Base-by-base conservation (phyloP, 2,329 filamentous ascomycete genomes). In the Aspergillus udagawae region DNA sequence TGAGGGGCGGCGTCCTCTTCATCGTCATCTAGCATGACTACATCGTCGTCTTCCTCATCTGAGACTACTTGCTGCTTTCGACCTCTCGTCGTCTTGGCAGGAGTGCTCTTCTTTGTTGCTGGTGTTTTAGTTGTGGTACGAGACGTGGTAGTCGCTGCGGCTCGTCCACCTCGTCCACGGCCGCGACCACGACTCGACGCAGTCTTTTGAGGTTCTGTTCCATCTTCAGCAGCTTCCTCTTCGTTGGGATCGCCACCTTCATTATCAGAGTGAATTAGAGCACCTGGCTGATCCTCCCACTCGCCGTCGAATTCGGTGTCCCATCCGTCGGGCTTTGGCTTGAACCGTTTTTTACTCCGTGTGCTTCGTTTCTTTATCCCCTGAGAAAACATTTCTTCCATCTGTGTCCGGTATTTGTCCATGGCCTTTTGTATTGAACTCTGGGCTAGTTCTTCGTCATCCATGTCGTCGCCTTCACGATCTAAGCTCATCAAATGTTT, bases 231-330 rank as follows among this genome's bases (percentile, higher is more conserved):
- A 17, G 79, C 77, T 32, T 79, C 76, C 38, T 77, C 79, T 38
- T 76, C 76, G n/a, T 69, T 65, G 12, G 69, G 71, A 14, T 78
- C 78, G 17, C 79, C 82, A 21, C 78, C 77, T 59, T 82, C 75
- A 21, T 78, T 71, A n/a, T 82, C 79, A 2, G 78, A 78, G 57
- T 76, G 76, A 48, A 86, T 80, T 4, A 86, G 72, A 1, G 87
- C 90, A 7, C 84, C 87, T 0, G 89, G 85, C 57, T 91, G 86
- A 50, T 94, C 89, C 59, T 88, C 88, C 92, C 93, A 97, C 52
- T 82, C 82, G 0, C 92, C 94, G 51, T 96, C 88, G 27, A 92
- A 78, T 63, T 97, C 93, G n/a, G 86, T 90, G 68, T 97, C 91
- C 92, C 92, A 97, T 2, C 80, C 81, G 10, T 85, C 83, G 1